These are phyloP conservation scores for Epicoccum sorghinum DNA, from an alignment of 2,329 filamentous ascomycete genomes.

Conservation along the genomic window DNA sequence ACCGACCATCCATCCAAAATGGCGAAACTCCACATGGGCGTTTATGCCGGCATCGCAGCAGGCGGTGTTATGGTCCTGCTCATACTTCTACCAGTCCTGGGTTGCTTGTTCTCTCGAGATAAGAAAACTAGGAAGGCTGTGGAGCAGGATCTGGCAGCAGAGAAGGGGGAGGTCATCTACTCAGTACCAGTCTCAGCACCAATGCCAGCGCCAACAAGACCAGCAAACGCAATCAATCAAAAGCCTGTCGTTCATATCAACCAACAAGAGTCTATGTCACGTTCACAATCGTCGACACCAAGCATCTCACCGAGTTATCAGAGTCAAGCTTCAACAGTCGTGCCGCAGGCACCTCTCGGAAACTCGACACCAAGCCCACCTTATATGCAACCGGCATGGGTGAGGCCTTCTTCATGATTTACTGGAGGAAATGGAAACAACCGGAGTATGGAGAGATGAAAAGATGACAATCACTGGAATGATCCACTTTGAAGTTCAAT, in stretches of 20 bases:
- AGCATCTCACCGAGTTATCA: conserved; percentile 13
- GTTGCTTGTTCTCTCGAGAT: conserved; percentile 9
- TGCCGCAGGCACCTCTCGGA: background rate
- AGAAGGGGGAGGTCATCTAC: conserved; percentile 10
- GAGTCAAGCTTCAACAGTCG: conserved; percentile 7
- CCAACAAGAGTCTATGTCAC: conserved; percentile 1
- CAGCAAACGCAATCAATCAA: conserved; percentile 6
- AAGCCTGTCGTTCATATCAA: conserved; percentile 1
- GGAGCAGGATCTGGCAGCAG: conserved; percentile 4
- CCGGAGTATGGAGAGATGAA: too few species aligned
- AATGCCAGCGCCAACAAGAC: conserved; percentile 6
- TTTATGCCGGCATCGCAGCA: conserved; percentile 15
- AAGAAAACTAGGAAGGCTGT: conserved; percentile 8
- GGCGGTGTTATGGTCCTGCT: conserved; percentile 14
- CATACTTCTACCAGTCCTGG: conserved; percentile 6
- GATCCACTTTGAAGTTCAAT: too few species aligned
- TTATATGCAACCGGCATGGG: conserved; percentile 7
- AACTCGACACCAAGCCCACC: conserved; percentile 6
- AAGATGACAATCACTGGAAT: too few species aligned
- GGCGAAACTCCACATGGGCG: conserved; percentile 10
- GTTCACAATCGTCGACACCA: conserved; percentile 3
- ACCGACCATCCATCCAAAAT: background rate
- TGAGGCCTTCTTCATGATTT: background rate
- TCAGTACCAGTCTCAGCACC: conserved; percentile 3
- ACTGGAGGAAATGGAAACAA: too few species aligned